phyloP scores from a whole-genome alignment of 352 stramenopile species.

The Plasmopara muralis region DNA sequence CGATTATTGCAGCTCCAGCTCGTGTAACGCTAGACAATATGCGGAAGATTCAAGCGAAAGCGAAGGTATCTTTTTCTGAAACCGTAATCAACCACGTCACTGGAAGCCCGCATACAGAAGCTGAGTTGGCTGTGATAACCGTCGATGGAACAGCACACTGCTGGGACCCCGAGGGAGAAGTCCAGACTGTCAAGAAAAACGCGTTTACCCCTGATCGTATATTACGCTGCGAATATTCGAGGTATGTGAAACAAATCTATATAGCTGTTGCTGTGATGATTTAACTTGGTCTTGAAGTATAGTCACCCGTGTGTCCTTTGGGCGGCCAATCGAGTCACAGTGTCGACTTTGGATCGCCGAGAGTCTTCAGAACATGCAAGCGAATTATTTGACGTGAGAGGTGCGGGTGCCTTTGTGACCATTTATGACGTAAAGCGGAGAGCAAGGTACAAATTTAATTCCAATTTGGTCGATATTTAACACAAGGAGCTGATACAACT shows the following conservation, averaged over 20 bases:
- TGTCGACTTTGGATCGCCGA: conserved; percentile 48
- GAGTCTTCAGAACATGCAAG: conserved; percentile 22
- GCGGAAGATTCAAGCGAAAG: conserved; percentile 30
- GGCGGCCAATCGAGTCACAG: conserved; percentile 34
- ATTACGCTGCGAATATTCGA: conserved; percentile 67
- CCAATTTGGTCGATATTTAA: not conserved
- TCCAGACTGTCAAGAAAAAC: conserved; percentile 29
- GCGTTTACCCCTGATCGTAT: conserved; percentile 28
- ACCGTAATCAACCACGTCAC: conserved; percentile 50
- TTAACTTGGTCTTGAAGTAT: conserved; percentile 1
- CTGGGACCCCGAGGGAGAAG: conserved; percentile 41
- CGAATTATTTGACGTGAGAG: conserved; percentile 48
- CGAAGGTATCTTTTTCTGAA: conserved; percentile 44
- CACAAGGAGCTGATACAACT: not conserved
- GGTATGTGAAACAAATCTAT: conserved; percentile 22
- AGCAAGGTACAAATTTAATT: conserved; percentile 29
- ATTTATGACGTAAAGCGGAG: conserved; percentile 67
- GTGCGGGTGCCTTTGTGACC: conserved; percentile 25
- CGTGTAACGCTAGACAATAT: conserved; percentile 10
- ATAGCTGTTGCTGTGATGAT: not conserved
- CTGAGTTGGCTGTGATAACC: conserved; percentile 49
- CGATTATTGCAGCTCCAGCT: conserved; percentile 28
- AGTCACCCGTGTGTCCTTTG: conserved; percentile 74
- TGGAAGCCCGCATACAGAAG: conserved; percentile 55
- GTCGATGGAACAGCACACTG: conserved; percentile 37